A percentile compares a stretch with the other conserved stretches of the same genome.
Evolutionary conservation across 2,329 filamentous ascomycete genomes (phyloP).

Genomic region (Fusarium sp.): DNA sequence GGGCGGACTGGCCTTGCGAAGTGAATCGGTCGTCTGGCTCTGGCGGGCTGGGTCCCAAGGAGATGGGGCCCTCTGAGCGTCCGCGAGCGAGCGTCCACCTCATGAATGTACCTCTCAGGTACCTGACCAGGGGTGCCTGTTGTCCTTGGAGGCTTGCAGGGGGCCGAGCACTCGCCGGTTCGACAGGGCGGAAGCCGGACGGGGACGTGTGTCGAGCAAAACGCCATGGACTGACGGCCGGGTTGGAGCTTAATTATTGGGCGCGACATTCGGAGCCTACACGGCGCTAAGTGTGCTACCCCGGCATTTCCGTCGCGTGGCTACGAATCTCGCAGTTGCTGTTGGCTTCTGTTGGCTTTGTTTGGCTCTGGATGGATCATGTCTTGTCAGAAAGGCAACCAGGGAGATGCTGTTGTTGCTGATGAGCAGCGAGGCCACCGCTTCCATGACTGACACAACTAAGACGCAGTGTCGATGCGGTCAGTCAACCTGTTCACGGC

Average conservation of each 20-base stretch:
- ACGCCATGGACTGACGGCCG: slow-evolving; percentile 44
- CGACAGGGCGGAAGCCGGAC: slow-evolving; percentile 28
- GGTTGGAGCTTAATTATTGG: slow-evolving; percentile 48
- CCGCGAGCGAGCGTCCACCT: neutral
- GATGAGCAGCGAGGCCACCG: neutral
- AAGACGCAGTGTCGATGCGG: slow-evolving; percentile 18
- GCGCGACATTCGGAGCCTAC: slow-evolving; percentile 33
- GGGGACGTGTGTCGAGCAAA: slow-evolving; percentile 43
- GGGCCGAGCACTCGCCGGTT: slow-evolving; percentile 19
- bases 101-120: slow-evolving; percentile 40
- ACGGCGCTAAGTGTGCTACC: slow-evolving; percentile 33
- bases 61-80: slow-evolving; percentile 26
- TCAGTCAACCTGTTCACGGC: slow-evolving; percentile 27
- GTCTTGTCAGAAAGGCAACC: neutral
- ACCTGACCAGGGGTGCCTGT: slow-evolving; percentile 32
- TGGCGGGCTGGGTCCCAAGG: slow-evolving; percentile 24
- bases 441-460: neutral
- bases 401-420: neutral
- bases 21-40: slow-evolving; percentile 29
- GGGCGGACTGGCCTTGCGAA: slow-evolving; percentile 42
- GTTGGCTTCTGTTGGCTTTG: neutral
- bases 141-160: slow-evolving; percentile 34
- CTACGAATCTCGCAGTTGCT: slow-evolving; percentile 25
- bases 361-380: neutral
- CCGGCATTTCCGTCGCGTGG: slow-evolving; percentile 46